Evolutionary conservation across 192 early-diverging fungal genomes (phyloP), one percentile per base, ranked within the genome.

Genomic region (Podila minutissima): DNA sequence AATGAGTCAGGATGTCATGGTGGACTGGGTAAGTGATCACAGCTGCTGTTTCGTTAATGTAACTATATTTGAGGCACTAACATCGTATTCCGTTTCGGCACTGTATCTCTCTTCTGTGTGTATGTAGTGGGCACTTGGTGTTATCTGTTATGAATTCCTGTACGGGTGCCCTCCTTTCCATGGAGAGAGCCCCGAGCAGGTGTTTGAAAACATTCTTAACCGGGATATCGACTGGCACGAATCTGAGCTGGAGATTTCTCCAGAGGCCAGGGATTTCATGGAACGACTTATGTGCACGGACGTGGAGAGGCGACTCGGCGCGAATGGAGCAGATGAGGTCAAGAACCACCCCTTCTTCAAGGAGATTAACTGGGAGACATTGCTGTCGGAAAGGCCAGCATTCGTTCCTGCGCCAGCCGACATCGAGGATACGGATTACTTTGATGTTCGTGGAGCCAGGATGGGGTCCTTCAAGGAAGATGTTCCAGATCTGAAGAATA

Each of bases 401-500:
- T 98, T 98, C 85, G 88, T 96, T 12, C 97, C 97, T 2, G 91
- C 92, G 41, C 85, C 91, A 4, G 90, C 86, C 2, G 82, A 88
- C 72, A 78, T 87, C 19, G 96, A 97, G 59, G 96, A 97, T 65
- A 97, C 96, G 0, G 93, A 94, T 35, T 98, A 98, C 77, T 98
- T 98, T 90, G 97, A 98, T 81, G 76, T 91, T 20, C 87, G 97
- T 12, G 97, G 97, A 5, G 95, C 90, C 15, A 88, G 82, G 17
- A 88, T 90, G 86, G 82, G 86, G 13, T 78, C 82, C 20, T 71
- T 74, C 31, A 72, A 82, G 31, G 84, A 89, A 33, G 79, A 66
- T 65, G 74, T 72, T n/a, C 74, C 72, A 0, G 77, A 66, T 17
- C 50, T 69, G 59, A 75, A 74, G 61, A 83, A 84, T 63, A 59